phyloP scores from a whole-genome alignment of 2,329 filamentous ascomycete genomes.

The Beauveria sp. region DNA sequence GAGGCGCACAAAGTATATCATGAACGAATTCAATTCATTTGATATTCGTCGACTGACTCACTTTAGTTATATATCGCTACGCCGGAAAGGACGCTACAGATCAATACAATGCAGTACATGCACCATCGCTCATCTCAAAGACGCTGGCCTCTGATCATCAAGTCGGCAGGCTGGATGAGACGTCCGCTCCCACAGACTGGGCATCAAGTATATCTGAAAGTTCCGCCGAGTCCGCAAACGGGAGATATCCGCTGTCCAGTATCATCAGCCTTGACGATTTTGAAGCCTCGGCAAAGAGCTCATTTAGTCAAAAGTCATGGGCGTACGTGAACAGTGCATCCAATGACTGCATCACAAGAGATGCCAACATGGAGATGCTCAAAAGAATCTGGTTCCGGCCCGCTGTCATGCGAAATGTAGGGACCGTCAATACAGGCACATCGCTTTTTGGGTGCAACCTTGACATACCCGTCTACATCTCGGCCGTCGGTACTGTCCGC shows the following conservation, averaged over 20 bases:
- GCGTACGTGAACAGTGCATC: constrained; percentile 19
- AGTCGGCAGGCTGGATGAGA: constrained; percentile 15
- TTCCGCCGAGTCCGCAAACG: background rate
- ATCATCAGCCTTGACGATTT: constrained; percentile 22
- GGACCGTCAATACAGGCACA: constrained; percentile 12
- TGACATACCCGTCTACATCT: constrained; percentile 17
- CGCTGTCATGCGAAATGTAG: constrained; percentile 18
- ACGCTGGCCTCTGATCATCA: constrained; percentile 13
- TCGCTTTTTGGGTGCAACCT: constrained; percentile 17
- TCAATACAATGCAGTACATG: constrained; percentile 19
- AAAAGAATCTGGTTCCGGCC: constrained; percentile 20
- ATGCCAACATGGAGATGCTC: constrained; percentile 16
- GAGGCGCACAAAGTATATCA: constrained; percentile 15
- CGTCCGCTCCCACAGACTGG: constrained; percentile 7
- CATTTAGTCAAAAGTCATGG: constrained; percentile 16
- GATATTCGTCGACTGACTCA: background rate
- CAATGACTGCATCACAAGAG: constrained; percentile 20
- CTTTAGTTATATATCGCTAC: constrained; percentile 18
- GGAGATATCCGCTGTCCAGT: constrained; percentile 12
- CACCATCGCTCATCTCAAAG: constrained; percentile 16
- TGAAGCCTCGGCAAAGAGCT: constrained; percentile 15
- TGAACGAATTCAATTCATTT: too few relatives aligned
- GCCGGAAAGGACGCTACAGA: constrained; percentile 20
- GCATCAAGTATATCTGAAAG: background rate
- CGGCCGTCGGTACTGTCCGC: constrained; percentile 16